phyloP scores from a whole-genome alignment of 306 rosid species.

The Sicyos edulis region DNA sequence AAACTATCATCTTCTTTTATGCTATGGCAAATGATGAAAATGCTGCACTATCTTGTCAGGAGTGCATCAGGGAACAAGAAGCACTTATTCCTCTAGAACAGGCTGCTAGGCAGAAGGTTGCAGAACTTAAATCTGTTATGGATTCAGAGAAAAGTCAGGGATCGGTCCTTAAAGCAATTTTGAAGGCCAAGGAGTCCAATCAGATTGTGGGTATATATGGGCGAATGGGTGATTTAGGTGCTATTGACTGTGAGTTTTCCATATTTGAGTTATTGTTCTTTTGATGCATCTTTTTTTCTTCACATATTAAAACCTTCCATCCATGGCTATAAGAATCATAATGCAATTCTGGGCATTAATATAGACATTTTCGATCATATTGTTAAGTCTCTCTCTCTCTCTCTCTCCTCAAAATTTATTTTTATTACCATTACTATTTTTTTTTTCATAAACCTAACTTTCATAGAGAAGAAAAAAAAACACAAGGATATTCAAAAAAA shows the following conservation, averaged over 20 bases:
- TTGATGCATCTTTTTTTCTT: neutral
- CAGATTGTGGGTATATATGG: conserved; percentile 87
- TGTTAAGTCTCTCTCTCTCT: neutral
- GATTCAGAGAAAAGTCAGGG: conserved; percentile 96
- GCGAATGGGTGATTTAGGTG: conserved; percentile 96
- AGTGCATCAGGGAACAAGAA: conserved; percentile 66
- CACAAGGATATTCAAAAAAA: no score
- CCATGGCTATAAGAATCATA: neutral
- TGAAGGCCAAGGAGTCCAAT: conserved; percentile 69
- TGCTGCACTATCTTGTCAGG: conserved; percentile 38
- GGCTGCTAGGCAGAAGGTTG: conserved; percentile 89
- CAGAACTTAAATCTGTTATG: conserved; percentile 74
- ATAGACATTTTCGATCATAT: neutral
- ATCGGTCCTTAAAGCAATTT: conserved; percentile 69
- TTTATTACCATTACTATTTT: no score
- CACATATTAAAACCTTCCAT: conserved; percentile 4
- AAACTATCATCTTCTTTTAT: conserved; percentile 1
- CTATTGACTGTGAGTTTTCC: conserved; percentile 69
- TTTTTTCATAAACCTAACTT: no score
- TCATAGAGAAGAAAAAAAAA: no score
- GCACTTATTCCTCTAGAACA: conserved; percentile 78
- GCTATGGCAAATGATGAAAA: conserved; percentile 23
- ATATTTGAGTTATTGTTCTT: conserved; percentile 2
- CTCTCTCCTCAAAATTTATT: no score
- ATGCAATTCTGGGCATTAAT: conserved; percentile 6